Base-by-base conservation (phyloP, 2,329 filamentous ascomycete species). In the Epichloe elymi region DNA sequence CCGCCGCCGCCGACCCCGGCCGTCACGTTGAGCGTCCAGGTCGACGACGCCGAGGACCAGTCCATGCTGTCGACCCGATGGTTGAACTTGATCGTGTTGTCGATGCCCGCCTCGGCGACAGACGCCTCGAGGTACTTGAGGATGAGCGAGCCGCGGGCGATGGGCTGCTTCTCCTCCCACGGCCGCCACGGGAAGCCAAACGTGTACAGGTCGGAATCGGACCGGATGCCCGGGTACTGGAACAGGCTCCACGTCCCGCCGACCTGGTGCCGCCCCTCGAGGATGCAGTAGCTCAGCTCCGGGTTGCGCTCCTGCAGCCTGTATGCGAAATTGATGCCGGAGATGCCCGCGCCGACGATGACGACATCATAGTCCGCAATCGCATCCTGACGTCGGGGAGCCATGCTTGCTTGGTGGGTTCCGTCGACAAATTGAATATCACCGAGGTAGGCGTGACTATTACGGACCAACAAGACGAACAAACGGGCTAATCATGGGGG, bases 201-300 rank as follows among this genome's bases (percentile, higher is more conserved):
- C 4, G 75, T 70, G 52, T 70, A 72, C 52, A 83, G 70, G 56
- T 76, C 70, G 1, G 77, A 80, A 59, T 83, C 80, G 17, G 78
- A 81, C 35, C 80, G 76, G 51, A 87, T 78, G 19, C 85, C 82
- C 0, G 83, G 85, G 58, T 87, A 88, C 45, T 76, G 77, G 72
- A 86, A 88, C 43, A 87, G 74, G 55, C 78, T 76, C 85, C 85
- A 89, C 4, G 85, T 88, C 38, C 85, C 85, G 14, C 84, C 85
- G 3, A 87, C 70, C 40, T 74, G 69, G 51, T 74, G 67, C 48
- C 84, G 78, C 7, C 72, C 73, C 63, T 88, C 85, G 26, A 88
- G 74, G 38, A 89, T 75, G 39, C 75, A 71, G 60, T 81, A 86
- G 30, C 66, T 73, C 50, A 60, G 58, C 47, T 73, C 65, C 0